These are phyloP conservation scores for Podospora pseudoanserina DNA, from an alignment of 495 filamentous ascomycete genomes.

Conservation along the genomic window DNA sequence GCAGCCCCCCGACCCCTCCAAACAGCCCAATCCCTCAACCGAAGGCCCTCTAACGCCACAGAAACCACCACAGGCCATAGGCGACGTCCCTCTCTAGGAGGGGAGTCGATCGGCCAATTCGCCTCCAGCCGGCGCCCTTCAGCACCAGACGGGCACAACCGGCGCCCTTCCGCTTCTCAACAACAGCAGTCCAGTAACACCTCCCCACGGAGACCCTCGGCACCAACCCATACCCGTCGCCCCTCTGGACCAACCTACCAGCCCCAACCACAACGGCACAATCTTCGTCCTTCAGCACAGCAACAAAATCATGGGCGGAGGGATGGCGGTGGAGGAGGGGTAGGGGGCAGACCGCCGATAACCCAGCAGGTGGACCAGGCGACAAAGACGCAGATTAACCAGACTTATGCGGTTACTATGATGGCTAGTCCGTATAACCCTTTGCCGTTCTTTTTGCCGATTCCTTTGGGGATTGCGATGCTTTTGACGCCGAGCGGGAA, in stretches of 20 bases:
- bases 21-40: background rate
- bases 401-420: conserved; percentile 26
- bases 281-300: background rate
- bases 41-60: background rate
- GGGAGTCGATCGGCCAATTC: background rate
- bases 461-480: conserved; percentile 27
- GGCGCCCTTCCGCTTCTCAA: background rate
- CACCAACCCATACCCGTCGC: background rate
- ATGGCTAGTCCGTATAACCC: conserved; percentile 26
- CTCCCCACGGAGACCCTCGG: background rate
- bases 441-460: conserved; percentile 26
- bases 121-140: background rate
- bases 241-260: background rate
- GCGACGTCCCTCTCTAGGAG: background rate
- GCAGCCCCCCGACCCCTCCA: background rate
- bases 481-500: conserved; percentile 14
- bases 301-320: background rate
- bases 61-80: background rate
- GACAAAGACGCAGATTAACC: conserved; percentile 30
- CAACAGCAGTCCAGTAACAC: background rate
- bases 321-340: background rate
- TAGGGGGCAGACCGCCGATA: background rate
- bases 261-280: background rate
- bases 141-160: no score
- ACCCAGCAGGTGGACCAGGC: conserved; percentile 13